phyloP scores from a whole-genome alignment of 2,329 filamentous ascomycete genomes.

The Verticillium albo-atrum region DNA sequence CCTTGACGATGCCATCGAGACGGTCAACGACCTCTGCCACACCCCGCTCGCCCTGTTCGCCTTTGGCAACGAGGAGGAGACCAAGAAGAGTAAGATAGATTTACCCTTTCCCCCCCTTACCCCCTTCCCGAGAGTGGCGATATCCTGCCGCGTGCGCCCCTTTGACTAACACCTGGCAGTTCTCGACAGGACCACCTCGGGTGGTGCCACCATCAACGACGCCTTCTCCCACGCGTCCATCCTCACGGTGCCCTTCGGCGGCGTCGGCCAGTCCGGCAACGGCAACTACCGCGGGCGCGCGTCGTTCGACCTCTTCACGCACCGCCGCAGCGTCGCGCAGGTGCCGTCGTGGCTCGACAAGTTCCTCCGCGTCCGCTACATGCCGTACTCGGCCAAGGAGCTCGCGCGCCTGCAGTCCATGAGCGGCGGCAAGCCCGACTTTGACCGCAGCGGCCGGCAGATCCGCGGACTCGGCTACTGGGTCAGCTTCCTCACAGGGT shows the following conservation, averaged over 20 bases:
- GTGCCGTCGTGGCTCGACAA: slow-evolving; percentile 65
- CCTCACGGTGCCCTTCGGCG: slow-evolving; percentile 72
- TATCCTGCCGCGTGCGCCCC: background rate
- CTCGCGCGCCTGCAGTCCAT: slow-evolving; percentile 40
- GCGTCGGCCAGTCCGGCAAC: slow-evolving; percentile 73
- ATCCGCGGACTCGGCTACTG: slow-evolving; percentile 51
- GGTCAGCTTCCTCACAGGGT: slow-evolving; percentile 42
- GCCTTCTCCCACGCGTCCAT: slow-evolving; percentile 54
- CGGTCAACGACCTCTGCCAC: slow-evolving; percentile 74
- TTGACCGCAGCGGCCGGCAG: slow-evolving; percentile 55
- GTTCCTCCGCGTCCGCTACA: slow-evolving; percentile 63
- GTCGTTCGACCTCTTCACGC: slow-evolving; percentile 65
- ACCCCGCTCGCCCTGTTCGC: slow-evolving; percentile 82
- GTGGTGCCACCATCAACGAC: slow-evolving; percentile 63
- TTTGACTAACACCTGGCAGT: slow-evolving; percentile 35
- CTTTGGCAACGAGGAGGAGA: slow-evolving; percentile 79
- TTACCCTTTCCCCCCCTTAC: slow-evolving; percentile 2
- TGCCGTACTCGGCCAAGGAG: slow-evolving; percentile 50
- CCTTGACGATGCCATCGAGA: slow-evolving; percentile 79
- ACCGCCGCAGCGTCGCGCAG: slow-evolving; percentile 51
- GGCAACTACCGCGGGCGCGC: slow-evolving; percentile 75
- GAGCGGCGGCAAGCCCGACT: slow-evolving; percentile 47
- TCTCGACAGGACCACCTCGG: slow-evolving; percentile 58
- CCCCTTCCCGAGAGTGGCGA: background rate
- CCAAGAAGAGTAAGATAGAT: slow-evolving; percentile 66